Evolutionary conservation across 768 basidiomycete species (phyloP), one percentile per base, ranked within the genome.

Genomic region (Russula griseocarnosa): DNA sequence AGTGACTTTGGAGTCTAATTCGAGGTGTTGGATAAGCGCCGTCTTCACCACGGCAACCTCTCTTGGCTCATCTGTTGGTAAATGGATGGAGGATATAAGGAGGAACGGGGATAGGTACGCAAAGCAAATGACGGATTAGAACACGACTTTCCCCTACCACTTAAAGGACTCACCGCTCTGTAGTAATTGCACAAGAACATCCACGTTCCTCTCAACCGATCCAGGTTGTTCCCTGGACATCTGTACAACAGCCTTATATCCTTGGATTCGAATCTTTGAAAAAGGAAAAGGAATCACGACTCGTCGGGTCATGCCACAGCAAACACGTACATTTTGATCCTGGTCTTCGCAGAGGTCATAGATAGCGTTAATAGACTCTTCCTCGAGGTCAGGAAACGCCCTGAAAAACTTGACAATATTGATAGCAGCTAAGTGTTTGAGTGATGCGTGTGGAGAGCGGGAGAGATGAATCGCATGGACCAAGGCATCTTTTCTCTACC

Each of bases 321-420:
- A 18, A 42, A 22, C 22, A 55, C 53, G 8, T n/a, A 86, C 87
- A 66, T 76, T 75, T 14, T 79, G 68, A 44, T 81, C 79, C 54
- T 81, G 81, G 75, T 90, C 88, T 72, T 90, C 88, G 71, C 88
- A 90, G 0, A 90, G 75, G 74, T 90, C 88, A 69, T 89, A 90
- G 14, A 90, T 80, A n/a, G 86, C 85, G 68, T 90, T 86, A 70
- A 90, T 87, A 7, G 86, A 86, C 24, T 82, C 82, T 67, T 90
- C 88, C 71, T 88, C 85, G n/a, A 86, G 75, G 51, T 87, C 88
- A 0, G 84, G 82, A 67, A 87, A 86, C 72, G 86, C 83, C 66
- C 76, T 81, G 76, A 89, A 83, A 71, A 85, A 85, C 55, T 74
- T 67, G 38, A 77, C 81, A 61, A 90, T 81, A 57, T 84, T 79